Base-by-base conservation (phyloP, 2,329 filamentous ascomycete species). In the Penicillium sp. region DNA sequence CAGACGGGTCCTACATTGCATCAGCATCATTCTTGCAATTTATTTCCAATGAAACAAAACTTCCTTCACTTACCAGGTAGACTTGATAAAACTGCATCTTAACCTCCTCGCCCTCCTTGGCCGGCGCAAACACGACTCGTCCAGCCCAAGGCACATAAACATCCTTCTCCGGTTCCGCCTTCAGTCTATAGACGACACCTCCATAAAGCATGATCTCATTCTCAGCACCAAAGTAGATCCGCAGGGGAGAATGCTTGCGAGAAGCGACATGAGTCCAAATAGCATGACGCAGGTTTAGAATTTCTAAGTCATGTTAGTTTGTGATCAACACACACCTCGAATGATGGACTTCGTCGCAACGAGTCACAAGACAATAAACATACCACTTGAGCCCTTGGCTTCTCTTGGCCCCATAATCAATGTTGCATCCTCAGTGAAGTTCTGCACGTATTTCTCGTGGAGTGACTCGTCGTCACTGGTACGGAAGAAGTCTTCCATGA, bases 81-180 rank as follows among this genome's bases (percentile, higher is more conserved):
- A 65, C 62, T 47, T 65, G 62, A 54, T 65, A 65, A 44, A 63
- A 65, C 44, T 40, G 53, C 61, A 65, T 65, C 48, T 54, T 64
- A 12, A 58, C 36, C 28, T 31, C 50, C 28, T 47, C 50, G 1
- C 43, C 46, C 13, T 48, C 48, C 35, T 45, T 40, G 14, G 40
- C 35, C 2, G 45, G 44, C 16, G 47, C 57, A 49, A 65, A 65
- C 10, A 60, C 60, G 12, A 59, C 62, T 27, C 62, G 44, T 30
- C 56, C 62, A 17, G 60, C 59, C 62, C 62, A 65, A 4, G 60
- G 59, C 22, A 65, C 52, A 48, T 62, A 54, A 5, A 62, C 50
- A 35, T 62, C 59, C n/a, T 39, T 54, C 13, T 45, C 50, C 2
- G 48, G 45, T 25, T 57, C 44, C n/a, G 50, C 47, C 44, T 52